Evolutionary conservation across 805 yeast species (phyloP), one percentile per base, ranked within the genome.

Genomic region (Saccharomycopsis amapae): DNA sequence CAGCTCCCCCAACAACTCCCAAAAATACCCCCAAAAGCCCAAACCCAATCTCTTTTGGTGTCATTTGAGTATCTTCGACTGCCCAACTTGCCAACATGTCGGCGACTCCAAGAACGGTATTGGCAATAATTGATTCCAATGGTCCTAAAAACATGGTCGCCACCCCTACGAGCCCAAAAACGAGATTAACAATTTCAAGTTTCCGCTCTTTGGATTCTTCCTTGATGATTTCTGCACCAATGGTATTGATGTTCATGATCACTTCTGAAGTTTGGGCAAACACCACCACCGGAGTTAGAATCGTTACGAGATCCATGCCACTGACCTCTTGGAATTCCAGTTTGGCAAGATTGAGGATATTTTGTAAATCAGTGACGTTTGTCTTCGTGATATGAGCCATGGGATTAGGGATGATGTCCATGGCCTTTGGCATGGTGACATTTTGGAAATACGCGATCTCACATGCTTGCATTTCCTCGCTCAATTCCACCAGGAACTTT

Each of bases 371-470:
- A 6, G 50, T 49, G 12, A 49, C 15, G 26, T 49, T 49, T 5
- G 32, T 33, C 17, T 18, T 20, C 13, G 37, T 18, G 12, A 49
- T 15, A 6, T 25, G 23, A 6, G 36, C 37, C 45, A 49, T 46
- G 3, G 49, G 49, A 28, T 49, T 44, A 17, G 53, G 53, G 2
- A 37, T 34, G 5, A 46, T 24, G n/a, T 25, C 26, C 4, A 31
- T 36, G n/a, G 48, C 53, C 13, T 42, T 43, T 18, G 50, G 50
- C 7, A 34, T 28, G 6, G 45, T 42, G 32, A 47, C 28, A 24
- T 49, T 49, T 7, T 38, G 5, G 19, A 46, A 17, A 31, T 33
- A 17, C 9, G 24, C 35, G 10, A 38, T 40, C 4, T 22, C 18
- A 7, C 13, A 15, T 5, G 31, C 13, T 5, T 22, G 19, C 10